Conservation (phyloP, 129 eudicot genomes). For the Centrapalus pauciflorus region DNA sequence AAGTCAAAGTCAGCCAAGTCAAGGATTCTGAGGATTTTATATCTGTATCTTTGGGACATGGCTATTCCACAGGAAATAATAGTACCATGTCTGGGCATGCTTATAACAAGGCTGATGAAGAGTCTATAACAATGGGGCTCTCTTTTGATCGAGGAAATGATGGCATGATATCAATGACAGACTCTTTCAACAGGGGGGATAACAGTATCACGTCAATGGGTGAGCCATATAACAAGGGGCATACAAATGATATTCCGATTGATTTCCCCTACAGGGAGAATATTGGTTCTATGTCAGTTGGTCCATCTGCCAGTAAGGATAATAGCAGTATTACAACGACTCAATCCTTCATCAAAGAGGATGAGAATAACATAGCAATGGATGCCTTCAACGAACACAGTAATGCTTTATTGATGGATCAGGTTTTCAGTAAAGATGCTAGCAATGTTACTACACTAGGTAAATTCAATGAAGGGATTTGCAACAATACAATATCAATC, state of each 20-base stretch:
- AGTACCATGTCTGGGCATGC: constrained; percentile 21
- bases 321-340: constrained; percentile 22
- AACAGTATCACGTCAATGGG: constrained; percentile 28
- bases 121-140: constrained; percentile 31
- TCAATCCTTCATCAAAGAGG: constrained; percentile 35
- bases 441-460: constrained; percentile 8
- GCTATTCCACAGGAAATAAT: constrained; percentile 24
- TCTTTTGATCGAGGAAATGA: constrained; percentile 32
- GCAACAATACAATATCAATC: constrained; percentile 11
- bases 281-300: constrained; percentile 13
- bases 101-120: constrained; percentile 31
- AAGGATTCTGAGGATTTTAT: constrained; percentile 38
- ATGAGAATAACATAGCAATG: constrained; percentile 24
- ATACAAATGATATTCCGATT: constrained; percentile 4
- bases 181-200: constrained; percentile 31
- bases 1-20: constrained; percentile 53
- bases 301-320: constrained; percentile 34
- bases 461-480: constrained; percentile 19
- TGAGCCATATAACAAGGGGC: constrained; percentile 25
- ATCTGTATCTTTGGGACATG: constrained; percentile 27
- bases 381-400: constrained; percentile 29
- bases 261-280: constrained; percentile 23
- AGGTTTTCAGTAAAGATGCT: constrained; percentile 30
- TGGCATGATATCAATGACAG: constrained; percentile 22
- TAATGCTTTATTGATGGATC: constrained; percentile 31